Evolutionary conservation across 108 stramenopile species (phyloP).

Genomic region (Pseudonitzschia delicatissima): DNA sequence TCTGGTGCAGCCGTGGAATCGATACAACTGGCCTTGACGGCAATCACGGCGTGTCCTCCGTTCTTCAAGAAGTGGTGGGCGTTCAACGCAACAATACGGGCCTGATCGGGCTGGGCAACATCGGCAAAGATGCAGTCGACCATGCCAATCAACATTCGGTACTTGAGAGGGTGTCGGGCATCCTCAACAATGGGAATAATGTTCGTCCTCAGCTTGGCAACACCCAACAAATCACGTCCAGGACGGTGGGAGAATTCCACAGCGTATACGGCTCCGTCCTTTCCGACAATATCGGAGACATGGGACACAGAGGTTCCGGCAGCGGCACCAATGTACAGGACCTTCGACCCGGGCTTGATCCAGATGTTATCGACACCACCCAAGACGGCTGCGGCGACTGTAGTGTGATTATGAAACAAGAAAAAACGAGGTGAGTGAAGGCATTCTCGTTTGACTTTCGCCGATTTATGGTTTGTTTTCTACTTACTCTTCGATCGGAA

Average conservation of each 20-base stretch:
- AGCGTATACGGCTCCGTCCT: constrained; percentile 95
- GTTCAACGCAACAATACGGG: constrained; percentile 98
- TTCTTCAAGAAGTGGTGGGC: constrained; percentile 99
- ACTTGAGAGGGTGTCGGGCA: constrained; percentile 99
- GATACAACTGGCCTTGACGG: constrained; percentile 99
- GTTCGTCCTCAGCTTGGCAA: constrained; percentile 98
- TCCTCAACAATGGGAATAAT: constrained; percentile 99
- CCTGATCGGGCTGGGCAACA: constrained; percentile 99
- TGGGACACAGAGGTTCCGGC: constrained; percentile 99
- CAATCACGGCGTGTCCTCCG: constrained; percentile 98
- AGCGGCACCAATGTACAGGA: constrained; percentile 98
- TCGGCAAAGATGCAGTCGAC: constrained; percentile 99
- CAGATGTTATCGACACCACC: constrained; percentile 98
- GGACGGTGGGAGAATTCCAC: constrained; percentile 99
- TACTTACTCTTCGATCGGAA: constrained; percentile 97
- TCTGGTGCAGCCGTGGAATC: constrained; percentile 99
- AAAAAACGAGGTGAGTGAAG: background rate
- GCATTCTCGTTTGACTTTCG: background rate
- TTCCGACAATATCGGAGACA: constrained; percentile 98
- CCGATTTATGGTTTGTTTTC: background rate
- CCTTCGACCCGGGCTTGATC: constrained; percentile 96
- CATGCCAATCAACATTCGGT: constrained; percentile 99
- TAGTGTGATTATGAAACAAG: background rate
- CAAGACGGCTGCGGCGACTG: constrained; percentile 96
- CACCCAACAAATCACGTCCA: constrained; percentile 97